A percentile compares a stretch with the other conserved stretches of the same genome.
These are phyloP conservation scores for Planoprotostelium fungivorum DNA, from an alignment of 78 protist genomes.

Conservation along the genomic window DNA sequence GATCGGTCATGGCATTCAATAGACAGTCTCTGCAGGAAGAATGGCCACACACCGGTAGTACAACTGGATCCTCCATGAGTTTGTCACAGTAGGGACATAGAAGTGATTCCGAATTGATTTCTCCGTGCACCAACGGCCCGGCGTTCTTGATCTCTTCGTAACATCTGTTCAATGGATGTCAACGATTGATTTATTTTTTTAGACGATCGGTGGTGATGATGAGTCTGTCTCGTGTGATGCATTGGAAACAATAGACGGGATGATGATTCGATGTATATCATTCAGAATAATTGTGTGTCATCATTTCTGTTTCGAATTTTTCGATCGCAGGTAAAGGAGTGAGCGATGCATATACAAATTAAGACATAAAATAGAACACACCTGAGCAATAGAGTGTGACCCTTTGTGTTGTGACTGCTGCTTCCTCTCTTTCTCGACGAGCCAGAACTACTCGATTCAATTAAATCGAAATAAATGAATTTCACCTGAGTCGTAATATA, in stretches of 20 bases:
- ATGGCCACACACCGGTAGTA: not conserved
- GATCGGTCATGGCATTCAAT: not conserved
- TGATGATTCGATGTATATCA: too few relatives aligned
- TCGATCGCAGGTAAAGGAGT: not conserved
- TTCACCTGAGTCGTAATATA: not conserved
- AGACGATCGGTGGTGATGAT: not conserved
- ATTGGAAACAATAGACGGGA: not conserved
- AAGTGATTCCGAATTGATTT: not conserved
- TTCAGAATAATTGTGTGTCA: too few relatives aligned
- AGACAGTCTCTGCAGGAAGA: not conserved
- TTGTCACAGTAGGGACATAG: not conserved
- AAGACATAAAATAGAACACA: too few relatives aligned
- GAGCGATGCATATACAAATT: too few relatives aligned
- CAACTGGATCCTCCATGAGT: not conserved
- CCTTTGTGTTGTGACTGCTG: too few relatives aligned
- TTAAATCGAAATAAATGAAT: not conserved
- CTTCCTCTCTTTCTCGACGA: too few relatives aligned
- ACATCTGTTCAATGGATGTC: not conserved
- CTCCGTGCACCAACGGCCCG: not conserved
- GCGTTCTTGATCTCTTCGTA: not conserved
- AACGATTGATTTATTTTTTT: not conserved
- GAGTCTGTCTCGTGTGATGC: not conserved
- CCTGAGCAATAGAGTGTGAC: too few relatives aligned
- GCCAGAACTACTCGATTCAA: too few relatives aligned
- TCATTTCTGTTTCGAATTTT: not conserved